Base-by-base conservation (phyloP, 2,329 filamentous ascomycete genomes). In the Hypoxylon rubiginosum region DNA sequence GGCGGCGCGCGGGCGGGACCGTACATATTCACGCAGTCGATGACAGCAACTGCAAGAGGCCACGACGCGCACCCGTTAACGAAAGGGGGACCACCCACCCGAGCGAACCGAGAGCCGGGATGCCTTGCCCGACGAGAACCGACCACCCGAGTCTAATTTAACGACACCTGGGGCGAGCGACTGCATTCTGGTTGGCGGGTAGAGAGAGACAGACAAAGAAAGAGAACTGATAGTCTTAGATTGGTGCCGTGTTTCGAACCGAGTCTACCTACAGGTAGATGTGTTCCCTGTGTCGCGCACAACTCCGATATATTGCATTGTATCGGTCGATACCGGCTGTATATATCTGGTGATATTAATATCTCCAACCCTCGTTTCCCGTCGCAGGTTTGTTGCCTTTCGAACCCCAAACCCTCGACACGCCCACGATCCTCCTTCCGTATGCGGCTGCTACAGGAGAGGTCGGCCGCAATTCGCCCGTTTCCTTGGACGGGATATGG, bases 61-160 rank as follows among this genome's bases (percentile, higher is more conserved):
- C 58, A 66, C 54, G 4, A 51, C 32, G 53, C 36, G 63, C 63
- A 63, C 53, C 57, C 64, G 56, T 39, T 19, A 46, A 28, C 39
- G 17, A 21, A 10, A 10, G n/a, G n/a, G n/a, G 39, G 26, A 32
- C 8, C 13, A 17, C 9, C 45, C 50, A 49, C 39, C 66, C 66
- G 58, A 67, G 49, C 6, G 60, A 71, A 28, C 67, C 69, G 69
- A 69, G 63, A 21, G 58, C 67, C 65, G 69, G 69, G 67, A 62
- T 66, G 46, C 24, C 17, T 60, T 48, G 45, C 63, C 57, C 41
- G 58, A 65, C 64, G 62, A 71, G 59, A 69, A 70, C 56, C 54
- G 59, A 58, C 55, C 62, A 69, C 66, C 64, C 70, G 70, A 72
- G 68, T 59, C 70, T 72, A 72, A 72, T 70, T 70, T 66, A 70